Conservation (phyloP, 352 stramenopile genomes). For the Phytophthora boehmeriae region DNA sequence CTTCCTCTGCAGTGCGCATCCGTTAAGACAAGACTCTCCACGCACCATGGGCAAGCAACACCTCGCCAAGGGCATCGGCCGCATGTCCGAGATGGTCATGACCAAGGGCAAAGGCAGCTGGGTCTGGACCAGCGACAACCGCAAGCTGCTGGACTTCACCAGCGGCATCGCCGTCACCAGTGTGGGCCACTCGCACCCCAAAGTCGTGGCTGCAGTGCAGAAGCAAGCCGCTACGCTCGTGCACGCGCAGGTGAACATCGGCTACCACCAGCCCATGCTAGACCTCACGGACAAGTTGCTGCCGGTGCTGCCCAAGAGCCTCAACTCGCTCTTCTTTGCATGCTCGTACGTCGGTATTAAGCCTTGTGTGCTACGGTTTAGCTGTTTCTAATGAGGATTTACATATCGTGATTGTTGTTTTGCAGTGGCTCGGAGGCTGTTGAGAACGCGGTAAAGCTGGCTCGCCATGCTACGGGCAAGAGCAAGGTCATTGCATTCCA, state of each 20-base stretch:
- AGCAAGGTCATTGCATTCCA: conserved; percentile 92
- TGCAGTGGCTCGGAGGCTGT: conserved; percentile 90
- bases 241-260: conserved; percentile 93
- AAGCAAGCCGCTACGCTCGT: conserved; percentile 90
- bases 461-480: conserved; percentile 90
- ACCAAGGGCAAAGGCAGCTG: conserved; percentile 85
- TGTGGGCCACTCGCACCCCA: conserved; percentile 93
- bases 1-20: conserved; percentile 29
- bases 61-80: conserved; percentile 75
- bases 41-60: conserved; percentile 69
- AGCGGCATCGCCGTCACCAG: conserved; percentile 93
- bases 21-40: neutral
- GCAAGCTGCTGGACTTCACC: conserved; percentile 93
- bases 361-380: neutral
- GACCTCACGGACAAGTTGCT: conserved; percentile 87
- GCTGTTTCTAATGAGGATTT: conserved; percentile 5
- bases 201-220: conserved; percentile 90
- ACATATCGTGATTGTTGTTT: neutral
- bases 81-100: conserved; percentile 89
- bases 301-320: conserved; percentile 72
- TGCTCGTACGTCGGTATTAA: conserved; percentile 37
- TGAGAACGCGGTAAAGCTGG: conserved; percentile 94
- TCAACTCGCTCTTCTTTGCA: conserved; percentile 92
- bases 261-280: conserved; percentile 92
- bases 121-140: conserved; percentile 86